Evolutionary conservation across 2,329 filamentous ascomycete genomes (phyloP), one percentile per base, ranked within the genome.

Genomic region (Podosphaera xanthii): DNA sequence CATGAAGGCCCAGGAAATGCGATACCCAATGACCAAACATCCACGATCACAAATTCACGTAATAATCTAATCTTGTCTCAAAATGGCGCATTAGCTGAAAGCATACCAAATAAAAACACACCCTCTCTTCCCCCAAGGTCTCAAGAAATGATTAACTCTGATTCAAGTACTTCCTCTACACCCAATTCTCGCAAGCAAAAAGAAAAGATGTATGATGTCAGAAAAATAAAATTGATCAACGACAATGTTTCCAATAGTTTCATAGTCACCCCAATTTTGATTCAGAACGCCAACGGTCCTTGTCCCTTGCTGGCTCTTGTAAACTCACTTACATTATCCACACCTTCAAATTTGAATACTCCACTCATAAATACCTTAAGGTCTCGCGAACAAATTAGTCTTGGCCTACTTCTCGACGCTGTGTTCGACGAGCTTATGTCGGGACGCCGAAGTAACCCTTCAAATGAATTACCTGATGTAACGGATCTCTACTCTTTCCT

Each of bases 341-440:
- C 89, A 0, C 83, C 85, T 0, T 75, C 81, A 2, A 76, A 80
- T 30, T 69, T 69, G 57, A 74, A 85, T 40, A 86, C 88, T 0
- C 83, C 85, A 0, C 76, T 97, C 22, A 79, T 91, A 0, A 85
- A 90, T 62, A 83, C 86, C 0, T 74, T 98, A 10, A 76, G 82
- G 44, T 84, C 84, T 2, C 79, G 89, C 46, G 92, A 97, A 69
- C 87, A 94, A 67, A 83, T 98, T 59, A 94, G 87, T 63, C 74
- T 98, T 9, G 86, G 86, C 7, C 73, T 96, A 14, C 73, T 98
- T 7, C 79, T 97, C 2, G 86, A 96, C 67, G 88, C 87, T 2
- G 82, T 98, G 0, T 88, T 97, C 67, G 90, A 97, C 60, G 91
- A 97, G 70, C 78, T 98, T 31, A 91, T 94, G 74, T 90, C 87